Base-by-base conservation (phyloP, 1,139 yeast species). In the Groenewaldozyma auringiensis region DNA sequence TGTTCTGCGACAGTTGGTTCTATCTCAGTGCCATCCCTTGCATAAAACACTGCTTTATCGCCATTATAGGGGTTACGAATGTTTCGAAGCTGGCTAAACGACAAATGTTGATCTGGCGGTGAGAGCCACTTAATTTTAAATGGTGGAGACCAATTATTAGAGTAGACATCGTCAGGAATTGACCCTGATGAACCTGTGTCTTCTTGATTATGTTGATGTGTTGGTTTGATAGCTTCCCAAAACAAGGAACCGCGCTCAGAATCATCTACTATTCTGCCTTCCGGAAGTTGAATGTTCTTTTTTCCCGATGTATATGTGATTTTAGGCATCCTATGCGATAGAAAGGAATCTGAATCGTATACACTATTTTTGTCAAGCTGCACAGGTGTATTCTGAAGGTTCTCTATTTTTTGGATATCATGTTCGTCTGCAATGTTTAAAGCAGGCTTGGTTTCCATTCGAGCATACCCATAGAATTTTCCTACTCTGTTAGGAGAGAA, bases 1-100 rank as follows among this genome's bases (percentile, higher is more conserved):
- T 53, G 51, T n/a, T 47, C 43, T 3, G 69, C 72, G 13, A 64
- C 61, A 1, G 43, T 40, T 1, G 69, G 66, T 44, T 64, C 68
- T 32, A 67, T 55, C 50, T 68, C 71, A 2, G 71, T 67, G 2
- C 72, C 71, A 45, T 67, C 72, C 21, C 71, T 56, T 2, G 71
- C 72, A 37, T 68, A 60, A 47, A 67, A 67, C 37, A 68, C 63
- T 4, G 66, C 67, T 47, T 63, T 59, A 52, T 65, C 60, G 18
- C 56, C 56, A 52, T 68, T 68, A 45, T 59, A 57, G 2, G 67
- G 55, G 51, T 68, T 68, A 14, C 58, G 57, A 37, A 68, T 51
- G 41, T 62, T 60, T 31, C 54, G 51, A 1, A 66, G 62, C 40
- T 56, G 55, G 39, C 52, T 52, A 49, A 68, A 68, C n/a, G 67